Evolutionary conservation across 164 flowering plant species (phyloP).

Genomic region (Aristolochia californica): DNA sequence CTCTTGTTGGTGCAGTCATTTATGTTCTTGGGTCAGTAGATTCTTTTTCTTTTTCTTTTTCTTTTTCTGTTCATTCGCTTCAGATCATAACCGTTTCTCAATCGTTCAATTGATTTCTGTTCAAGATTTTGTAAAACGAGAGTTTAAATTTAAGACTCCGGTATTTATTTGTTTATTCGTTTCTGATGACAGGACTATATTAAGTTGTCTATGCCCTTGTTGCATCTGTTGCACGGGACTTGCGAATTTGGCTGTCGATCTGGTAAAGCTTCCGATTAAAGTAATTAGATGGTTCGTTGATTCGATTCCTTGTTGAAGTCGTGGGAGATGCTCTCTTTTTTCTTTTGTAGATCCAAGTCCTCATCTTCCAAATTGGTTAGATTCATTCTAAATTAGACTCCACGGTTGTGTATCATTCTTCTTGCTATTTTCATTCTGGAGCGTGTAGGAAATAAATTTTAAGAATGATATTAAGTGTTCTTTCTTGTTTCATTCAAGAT

Average conservation of each 20-base stretch:
- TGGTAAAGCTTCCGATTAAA: conserved; percentile 48
- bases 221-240: conserved; percentile 50
- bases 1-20: conserved; percentile 29
- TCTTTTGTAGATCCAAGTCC: no score
- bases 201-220: conserved; percentile 70
- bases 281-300: conserved; percentile 44
- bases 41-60: not conserved
- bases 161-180: not conserved
- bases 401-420: not conserved
- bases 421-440: no score
- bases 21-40: conserved; percentile 35
- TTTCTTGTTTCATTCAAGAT: not conserved
- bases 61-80: no score
- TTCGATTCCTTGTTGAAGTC: conserved; percentile 43
- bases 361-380: no score
- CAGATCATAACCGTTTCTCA: no score
- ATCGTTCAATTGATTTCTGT: not conserved
- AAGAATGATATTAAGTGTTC: not conserved
- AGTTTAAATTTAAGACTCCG: not conserved
- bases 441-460: no score
- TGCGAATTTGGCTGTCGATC: conserved; percentile 37
- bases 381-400: not conserved
- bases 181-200: conserved; percentile 27
- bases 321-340: not conserved
- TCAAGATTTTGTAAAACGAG: not conserved